Conservation (phyloP, 805 yeast species). For the Candida morakotiae region DNA sequence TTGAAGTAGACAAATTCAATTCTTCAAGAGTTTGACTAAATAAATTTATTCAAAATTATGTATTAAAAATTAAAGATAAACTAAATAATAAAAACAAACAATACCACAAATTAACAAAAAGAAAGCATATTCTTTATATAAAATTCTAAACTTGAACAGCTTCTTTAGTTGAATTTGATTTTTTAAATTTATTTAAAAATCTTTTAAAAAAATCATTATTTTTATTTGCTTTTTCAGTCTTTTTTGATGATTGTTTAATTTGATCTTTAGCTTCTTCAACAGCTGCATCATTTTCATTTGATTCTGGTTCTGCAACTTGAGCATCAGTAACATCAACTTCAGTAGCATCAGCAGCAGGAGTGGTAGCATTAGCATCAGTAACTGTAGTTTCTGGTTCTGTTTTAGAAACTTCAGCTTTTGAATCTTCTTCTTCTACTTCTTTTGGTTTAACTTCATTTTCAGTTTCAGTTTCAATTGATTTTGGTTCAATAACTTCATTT, state of each 20-base stretch:
- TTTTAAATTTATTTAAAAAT: slow-evolving; percentile 33
- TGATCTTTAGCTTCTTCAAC: slow-evolving; percentile 28
- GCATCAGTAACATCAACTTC: slow-evolving; percentile 8
- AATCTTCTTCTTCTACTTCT: slow-evolving; percentile 8
- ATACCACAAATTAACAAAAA: neutral
- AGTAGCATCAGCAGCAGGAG: slow-evolving; percentile 7
- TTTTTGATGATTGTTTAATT: slow-evolving; percentile 20
- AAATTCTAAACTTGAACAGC: neutral
- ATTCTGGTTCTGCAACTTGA: slow-evolving; percentile 10
- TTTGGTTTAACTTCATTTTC: slow-evolving; percentile 9
- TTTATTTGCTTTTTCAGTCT: slow-evolving; percentile 31
- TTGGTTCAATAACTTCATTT: slow-evolving; percentile 9
- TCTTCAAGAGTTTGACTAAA: too few relatives aligned
- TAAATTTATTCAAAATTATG: neutral
- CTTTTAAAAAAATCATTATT: slow-evolving; percentile 35
- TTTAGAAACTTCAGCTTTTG: slow-evolving; percentile 8
- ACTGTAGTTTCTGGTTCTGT: slow-evolving; percentile 10
- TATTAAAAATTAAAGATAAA: neutral
- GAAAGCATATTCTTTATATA: neutral
- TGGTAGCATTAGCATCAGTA: slow-evolving; percentile 10
- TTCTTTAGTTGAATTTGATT: slow-evolving; percentile 15
- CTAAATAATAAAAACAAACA: neutral
- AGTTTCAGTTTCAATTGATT: slow-evolving; percentile 9
- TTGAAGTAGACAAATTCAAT: too few relatives aligned
- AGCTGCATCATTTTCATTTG: slow-evolving; percentile 9